Conservation (phyloP, 1,284 basidiomycete species). For the Cryptococcus wingfieldii region DNA sequence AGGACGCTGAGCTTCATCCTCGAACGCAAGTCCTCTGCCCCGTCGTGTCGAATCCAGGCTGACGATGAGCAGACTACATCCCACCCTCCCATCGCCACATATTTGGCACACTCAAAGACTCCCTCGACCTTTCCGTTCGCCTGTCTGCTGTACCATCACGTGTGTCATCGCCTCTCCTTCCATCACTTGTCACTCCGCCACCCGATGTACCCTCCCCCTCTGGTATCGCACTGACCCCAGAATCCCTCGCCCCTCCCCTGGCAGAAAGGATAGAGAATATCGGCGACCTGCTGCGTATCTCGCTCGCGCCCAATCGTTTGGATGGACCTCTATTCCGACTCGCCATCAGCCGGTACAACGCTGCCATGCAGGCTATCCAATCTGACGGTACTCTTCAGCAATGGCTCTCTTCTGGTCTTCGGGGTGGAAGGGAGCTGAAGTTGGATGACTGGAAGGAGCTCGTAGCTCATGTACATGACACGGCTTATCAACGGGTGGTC, state of each 20-base stretch:
- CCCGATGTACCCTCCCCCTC: constrained; percentile 12
- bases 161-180: constrained; percentile 17
- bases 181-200: constrained; percentile 23
- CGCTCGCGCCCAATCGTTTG: constrained; percentile 50
- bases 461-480: constrained; percentile 51
- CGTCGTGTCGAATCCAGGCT: neutral
- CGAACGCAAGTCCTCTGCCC: constrained; percentile 28
- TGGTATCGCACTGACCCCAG: neutral
- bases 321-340: constrained; percentile 52
- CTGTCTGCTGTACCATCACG: constrained; percentile 25
- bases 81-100: constrained; percentile 35
- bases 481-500: constrained; percentile 55
- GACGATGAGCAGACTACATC: constrained; percentile 30
- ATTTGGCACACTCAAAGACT: constrained; percentile 39
- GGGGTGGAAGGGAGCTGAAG: constrained; percentile 17
- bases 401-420: constrained; percentile 20
- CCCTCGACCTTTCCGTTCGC: constrained; percentile 23
- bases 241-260: neutral
- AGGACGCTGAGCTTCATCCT: constrained; percentile 37
- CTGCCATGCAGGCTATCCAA: constrained; percentile 47
- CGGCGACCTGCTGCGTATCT: constrained; percentile 52
- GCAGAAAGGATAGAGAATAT: constrained; percentile 43
- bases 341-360: constrained; percentile 53
- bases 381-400: constrained; percentile 35
- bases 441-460: constrained; percentile 49